Conservation (phyloP, 2,329 filamentous ascomycete genomes). For the Fusarium sp. region DNA sequence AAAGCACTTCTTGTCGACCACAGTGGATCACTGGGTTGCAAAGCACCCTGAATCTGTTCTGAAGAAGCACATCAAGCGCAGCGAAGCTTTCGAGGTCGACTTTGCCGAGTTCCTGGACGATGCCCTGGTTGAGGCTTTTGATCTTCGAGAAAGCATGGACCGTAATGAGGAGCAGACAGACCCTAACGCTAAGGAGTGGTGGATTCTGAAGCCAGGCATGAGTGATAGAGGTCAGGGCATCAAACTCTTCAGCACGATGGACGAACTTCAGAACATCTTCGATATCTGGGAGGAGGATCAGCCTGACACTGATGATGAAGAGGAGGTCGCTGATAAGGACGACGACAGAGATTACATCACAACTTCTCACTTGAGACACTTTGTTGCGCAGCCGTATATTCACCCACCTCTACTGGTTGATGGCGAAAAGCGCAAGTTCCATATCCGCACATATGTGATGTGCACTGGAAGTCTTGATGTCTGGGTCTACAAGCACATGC, state of each 20-base stretch:
- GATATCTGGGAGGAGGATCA: constrained; percentile 85
- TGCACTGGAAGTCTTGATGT: constrained; percentile 81
- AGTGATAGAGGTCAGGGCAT: constrained; percentile 96
- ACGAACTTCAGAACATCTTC: constrained; percentile 86
- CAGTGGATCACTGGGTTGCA: constrained; percentile 83
- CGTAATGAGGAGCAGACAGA: constrained; percentile 62
- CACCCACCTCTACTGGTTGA: constrained; percentile 80
- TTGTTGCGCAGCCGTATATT: constrained; percentile 95
- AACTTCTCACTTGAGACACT: constrained; percentile 92
- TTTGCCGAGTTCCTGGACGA: constrained; percentile 98
- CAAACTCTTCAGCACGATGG: constrained; percentile 84
- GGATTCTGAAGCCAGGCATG: constrained; percentile 98
- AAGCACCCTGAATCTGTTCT: constrained; percentile 83
- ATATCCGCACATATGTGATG: constrained; percentile 91
- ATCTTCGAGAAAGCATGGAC: constrained; percentile 81
- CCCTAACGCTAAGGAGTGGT: constrained; percentile 76
- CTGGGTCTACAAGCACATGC: constrained; percentile 90
- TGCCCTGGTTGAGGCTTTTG: constrained; percentile 88
- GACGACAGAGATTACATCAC: constrained; percentile 69
- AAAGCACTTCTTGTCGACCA: constrained; percentile 91
- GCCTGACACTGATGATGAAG: constrained; percentile 72
- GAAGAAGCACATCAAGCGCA: constrained; percentile 76
- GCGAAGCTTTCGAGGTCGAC: constrained; percentile 91
- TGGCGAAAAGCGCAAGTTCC: constrained; percentile 83
- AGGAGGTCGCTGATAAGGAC: constrained; percentile 54